Percentiles rank a stretch among this genome's conserved stretches.
Evolutionary conservation across 495 filamentous ascomycete species (phyloP).

Genomic region (Penicillium soppii): DNA sequence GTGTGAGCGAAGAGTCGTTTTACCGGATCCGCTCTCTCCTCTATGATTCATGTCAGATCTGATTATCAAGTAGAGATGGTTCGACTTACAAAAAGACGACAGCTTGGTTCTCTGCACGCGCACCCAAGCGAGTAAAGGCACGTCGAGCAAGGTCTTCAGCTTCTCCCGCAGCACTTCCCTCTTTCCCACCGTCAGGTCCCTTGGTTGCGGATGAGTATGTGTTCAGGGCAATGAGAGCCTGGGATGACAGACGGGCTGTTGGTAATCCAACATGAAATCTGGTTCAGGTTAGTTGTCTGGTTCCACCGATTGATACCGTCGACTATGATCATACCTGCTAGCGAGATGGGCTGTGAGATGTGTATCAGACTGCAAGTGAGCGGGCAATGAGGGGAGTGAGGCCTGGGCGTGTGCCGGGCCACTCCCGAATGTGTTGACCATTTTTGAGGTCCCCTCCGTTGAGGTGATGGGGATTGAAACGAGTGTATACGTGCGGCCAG

Average conservation of each 20-base stretch:
- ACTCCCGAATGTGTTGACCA: slow-evolving; percentile 37
- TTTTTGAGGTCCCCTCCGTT: slow-evolving; percentile 28
- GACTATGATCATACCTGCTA: slow-evolving; percentile 57
- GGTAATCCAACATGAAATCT: slow-evolving; percentile 86
- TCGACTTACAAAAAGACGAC: slow-evolving; percentile 83
- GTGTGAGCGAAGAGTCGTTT: slow-evolving; percentile 90
- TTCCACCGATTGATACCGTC: not conserved
- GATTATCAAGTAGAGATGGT: not conserved
- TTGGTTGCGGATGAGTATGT: slow-evolving; percentile 86
- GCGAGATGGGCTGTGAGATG: slow-evolving; percentile 94
- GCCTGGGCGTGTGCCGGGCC: slow-evolving; percentile 76
- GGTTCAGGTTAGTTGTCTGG: slow-evolving; percentile 16
- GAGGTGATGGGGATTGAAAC: slow-evolving; percentile 10
- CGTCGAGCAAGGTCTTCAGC: slow-evolving; percentile 86
- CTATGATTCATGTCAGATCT: slow-evolving; percentile 40
- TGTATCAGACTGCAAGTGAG: slow-evolving; percentile 93
- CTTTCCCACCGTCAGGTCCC: slow-evolving; percentile 83
- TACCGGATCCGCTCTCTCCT: slow-evolving; percentile 93
- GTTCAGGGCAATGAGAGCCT: slow-evolving; percentile 87
- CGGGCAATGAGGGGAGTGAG: slow-evolving; percentile 82
- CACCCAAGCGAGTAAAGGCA: slow-evolving; percentile 81
- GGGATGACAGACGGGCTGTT: slow-evolving; percentile 82
- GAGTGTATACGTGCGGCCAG: slow-evolving; percentile 17
- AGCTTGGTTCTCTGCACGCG: slow-evolving; percentile 88
- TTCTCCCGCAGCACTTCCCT: slow-evolving; percentile 81